Base-by-base conservation (phyloP, 805 yeast genomes). In the Zygotorulaspora sp. region DNA sequence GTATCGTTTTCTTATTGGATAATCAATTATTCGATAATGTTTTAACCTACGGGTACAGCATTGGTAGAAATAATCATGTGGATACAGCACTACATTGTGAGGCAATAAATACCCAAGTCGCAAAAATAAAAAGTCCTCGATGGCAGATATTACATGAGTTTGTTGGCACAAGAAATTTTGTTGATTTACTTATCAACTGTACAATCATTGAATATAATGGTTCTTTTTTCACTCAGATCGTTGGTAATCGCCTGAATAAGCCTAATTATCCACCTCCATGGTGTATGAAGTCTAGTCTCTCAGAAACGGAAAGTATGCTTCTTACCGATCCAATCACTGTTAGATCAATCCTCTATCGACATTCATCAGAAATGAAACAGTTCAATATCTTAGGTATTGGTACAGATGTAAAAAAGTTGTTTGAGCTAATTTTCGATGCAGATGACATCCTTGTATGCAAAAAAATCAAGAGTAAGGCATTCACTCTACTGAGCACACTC, bases 131-230 rank as follows among this genome's bases (percentile, higher is more conserved):
- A 41, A 52, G 64, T 3, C 47, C 61, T 3, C 44, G 53, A 2
- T 78, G 84, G 77, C 65, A 51, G 2, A 30, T 54, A 3, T 36
- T 78, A 0, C 72, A 62, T 40, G 42, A 40, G 2, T 20, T 57
- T 1, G 44, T 77, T 2, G 81, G 80, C 0, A 51, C 57, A 6
- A 39, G 40, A 1, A 38, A 41, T 1, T 77, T 78, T 49, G 32
- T 67, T 4, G 40, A 64, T 6, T 31, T 78, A 14, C 12, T 78
- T 3, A 30, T 70, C 4, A 64, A 65, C 28, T 51, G 48, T 29
- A 50, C 61, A 4, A 68, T 73, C 7, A 61, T 55, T 40, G 36
- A 51, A 6, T 34, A 30, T 32, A 20, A 32, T 12, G 41, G 45
- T 4, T 18, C 29, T 2, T 23, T 19, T 30, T 44, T 38, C 18